A percentile compares a stretch with the other conserved stretches of the same genome.
Conservation (phyloP, 2,329 filamentous ascomycete genomes). For the Claviceps citrina region DNA sequence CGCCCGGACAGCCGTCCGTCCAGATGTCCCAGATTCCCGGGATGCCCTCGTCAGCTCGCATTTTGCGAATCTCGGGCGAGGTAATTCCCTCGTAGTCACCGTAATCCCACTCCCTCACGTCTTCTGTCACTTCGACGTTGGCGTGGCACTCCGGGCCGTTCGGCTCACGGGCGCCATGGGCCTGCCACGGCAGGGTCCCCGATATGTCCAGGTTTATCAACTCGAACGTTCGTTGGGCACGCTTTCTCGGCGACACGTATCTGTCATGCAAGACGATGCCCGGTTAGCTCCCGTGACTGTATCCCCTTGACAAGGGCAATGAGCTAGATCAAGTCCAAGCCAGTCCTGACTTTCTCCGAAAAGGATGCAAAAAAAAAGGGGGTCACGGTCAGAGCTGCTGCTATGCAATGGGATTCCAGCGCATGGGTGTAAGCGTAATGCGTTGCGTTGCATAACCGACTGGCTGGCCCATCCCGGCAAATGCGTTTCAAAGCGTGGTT, state of each 20-base stretch:
- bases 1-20: slow-evolving; percentile 72
- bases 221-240: slow-evolving; percentile 81
- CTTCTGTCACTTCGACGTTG: slow-evolving; percentile 50
- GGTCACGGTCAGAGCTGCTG: too few species aligned
- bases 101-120: slow-evolving; percentile 77
- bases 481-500: too few species aligned
- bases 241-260: slow-evolving; percentile 74
- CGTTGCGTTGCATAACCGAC: too few species aligned
- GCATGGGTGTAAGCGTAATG: too few species aligned
- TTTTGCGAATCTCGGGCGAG: slow-evolving; percentile 47
- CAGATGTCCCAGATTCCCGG: slow-evolving; percentile 65
- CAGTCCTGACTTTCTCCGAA: too few species aligned
- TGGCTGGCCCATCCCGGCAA: too few species aligned
- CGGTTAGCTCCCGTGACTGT: background rate
- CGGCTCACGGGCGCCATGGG: slow-evolving; percentile 24
- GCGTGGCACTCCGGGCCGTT: slow-evolving; percentile 37
- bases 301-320: too few species aligned
- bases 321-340: too few species aligned
- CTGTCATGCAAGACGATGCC: slow-evolving; percentile 19
- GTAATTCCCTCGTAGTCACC: slow-evolving; percentile 76
- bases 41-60: slow-evolving; percentile 41
- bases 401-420: too few species aligned
- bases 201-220: slow-evolving; percentile 60
- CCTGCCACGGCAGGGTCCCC: slow-evolving; percentile 56
- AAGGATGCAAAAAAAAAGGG: too few species aligned